A percentile compares a stretch with the other conserved stretches of the same genome.
Conservation (phyloP, 106 monocot genomes). For the Apostasia shenzhenica region DNA sequence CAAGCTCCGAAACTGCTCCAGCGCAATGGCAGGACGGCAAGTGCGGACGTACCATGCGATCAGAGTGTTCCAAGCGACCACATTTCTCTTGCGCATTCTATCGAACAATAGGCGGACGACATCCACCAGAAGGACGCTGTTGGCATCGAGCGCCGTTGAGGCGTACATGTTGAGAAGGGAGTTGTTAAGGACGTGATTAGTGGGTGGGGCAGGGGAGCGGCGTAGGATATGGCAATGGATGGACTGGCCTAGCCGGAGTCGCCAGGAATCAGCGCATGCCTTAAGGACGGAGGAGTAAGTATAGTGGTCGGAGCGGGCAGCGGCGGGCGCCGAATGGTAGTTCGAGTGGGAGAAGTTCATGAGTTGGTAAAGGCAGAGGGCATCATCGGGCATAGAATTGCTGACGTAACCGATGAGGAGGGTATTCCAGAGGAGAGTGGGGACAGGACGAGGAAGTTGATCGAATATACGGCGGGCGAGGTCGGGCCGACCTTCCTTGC, state of each 20-base stretch:
- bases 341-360: conserved; percentile 21
- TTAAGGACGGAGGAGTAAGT: conserved; percentile 78
- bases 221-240: conserved; percentile 70
- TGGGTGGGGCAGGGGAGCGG: conserved; percentile 9
- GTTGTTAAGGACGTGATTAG: conserved; percentile 56
- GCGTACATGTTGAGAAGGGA: conserved; percentile 89
- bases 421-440: conserved; percentile 72
- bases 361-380: conserved; percentile 60
- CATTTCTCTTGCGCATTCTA: conserved; percentile 69
- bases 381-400: conserved; percentile 60
- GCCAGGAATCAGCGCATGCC: conserved; percentile 55
- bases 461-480: conserved; percentile 69
- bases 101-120: conserved; percentile 47
- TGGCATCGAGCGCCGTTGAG: conserved; percentile 1
- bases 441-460: conserved; percentile 39
- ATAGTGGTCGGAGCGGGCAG: conserved; percentile 48
- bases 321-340: background rate
- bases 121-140: background rate
- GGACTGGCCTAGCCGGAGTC: conserved; percentile 53
- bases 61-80: conserved; percentile 82
- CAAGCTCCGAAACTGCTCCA: conserved; percentile 45
- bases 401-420: conserved; percentile 85
- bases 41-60: conserved; percentile 52
- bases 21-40: conserved; percentile 21
- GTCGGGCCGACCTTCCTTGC: conserved; percentile 49